phyloP scores from a whole-genome alignment of 1,284 basidiomycete species.

The Somion occarium region DNA sequence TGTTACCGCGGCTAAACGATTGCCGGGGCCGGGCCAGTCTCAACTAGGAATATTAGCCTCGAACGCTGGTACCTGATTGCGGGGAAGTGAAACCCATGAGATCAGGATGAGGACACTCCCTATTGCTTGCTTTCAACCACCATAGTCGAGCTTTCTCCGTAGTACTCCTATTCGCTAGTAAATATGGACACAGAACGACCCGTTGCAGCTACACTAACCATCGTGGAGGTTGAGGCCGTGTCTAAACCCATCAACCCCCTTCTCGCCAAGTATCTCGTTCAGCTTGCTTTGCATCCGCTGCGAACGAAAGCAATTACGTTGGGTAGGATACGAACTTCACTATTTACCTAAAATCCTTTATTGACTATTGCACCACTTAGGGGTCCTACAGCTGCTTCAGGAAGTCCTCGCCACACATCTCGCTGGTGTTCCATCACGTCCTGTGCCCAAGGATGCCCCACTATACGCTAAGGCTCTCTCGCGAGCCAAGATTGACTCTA shows the following conservation, averaged over 20 bases:
- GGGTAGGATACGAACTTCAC: constrained; percentile 32
- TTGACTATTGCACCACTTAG: constrained; percentile 30
- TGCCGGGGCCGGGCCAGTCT: neutral
- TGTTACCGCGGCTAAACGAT: neutral
- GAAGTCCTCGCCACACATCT: constrained; percentile 75
- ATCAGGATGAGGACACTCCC: neutral
- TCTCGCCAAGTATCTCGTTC: constrained; percentile 57
- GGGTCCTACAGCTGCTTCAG: constrained; percentile 68
- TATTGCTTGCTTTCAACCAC: neutral
- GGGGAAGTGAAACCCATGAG: neutral
- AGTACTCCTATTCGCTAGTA: too few species aligned
- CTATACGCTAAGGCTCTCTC: constrained; percentile 48
- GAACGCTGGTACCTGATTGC: neutral
- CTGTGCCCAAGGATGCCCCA: constrained; percentile 51
- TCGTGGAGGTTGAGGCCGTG: neutral
- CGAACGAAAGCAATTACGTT: constrained; percentile 73
- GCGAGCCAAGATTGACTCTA: constrained; percentile 51
- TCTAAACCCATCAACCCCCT: constrained; percentile 35
- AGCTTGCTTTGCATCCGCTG: constrained; percentile 62
- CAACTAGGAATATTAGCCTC: neutral
- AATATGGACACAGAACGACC: too few species aligned
- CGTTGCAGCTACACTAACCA: neutral
- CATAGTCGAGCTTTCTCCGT: too few species aligned
- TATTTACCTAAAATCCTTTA: neutral
- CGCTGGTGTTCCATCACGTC: constrained; percentile 51